Percentiles rank a stretch among this genome's conserved stretches.
Evolutionary conservation across 352 stramenopile genomes (phyloP).

Genomic region (Phytopythium oedochilum): DNA sequence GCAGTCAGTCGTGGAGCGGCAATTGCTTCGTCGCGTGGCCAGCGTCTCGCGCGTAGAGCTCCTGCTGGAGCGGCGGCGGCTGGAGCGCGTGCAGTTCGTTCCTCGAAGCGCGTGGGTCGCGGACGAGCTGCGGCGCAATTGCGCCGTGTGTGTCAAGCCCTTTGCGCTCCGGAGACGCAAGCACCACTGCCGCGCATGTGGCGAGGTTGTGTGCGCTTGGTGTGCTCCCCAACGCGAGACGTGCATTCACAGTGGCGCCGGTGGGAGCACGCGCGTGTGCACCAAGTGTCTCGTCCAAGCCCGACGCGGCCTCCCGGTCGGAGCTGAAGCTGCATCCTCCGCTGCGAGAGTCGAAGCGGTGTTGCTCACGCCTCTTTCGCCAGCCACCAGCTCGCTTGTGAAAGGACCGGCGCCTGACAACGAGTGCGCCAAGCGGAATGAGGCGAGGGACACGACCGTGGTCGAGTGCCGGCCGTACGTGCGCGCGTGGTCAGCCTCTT

Average conservation of each 20-base stretch:
- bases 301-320: slow-evolving; percentile 5
- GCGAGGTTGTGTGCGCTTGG: slow-evolving; percentile 66
- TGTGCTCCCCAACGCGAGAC: slow-evolving; percentile 48
- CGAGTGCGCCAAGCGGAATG: background rate
- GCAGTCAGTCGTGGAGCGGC: slow-evolving; percentile 30
- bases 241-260: background rate
- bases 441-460: background rate
- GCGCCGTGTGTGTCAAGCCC: slow-evolving; percentile 58
- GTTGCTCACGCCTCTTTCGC: background rate
- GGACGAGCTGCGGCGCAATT: slow-evolving; percentile 48
- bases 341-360: background rate
- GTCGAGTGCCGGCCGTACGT: background rate
- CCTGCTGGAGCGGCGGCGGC: slow-evolving; percentile 48
- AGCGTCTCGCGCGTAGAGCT: slow-evolving; percentile 41
- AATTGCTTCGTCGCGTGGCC: slow-evolving; percentile 43
- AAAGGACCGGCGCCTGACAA: background rate
- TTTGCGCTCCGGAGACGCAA: slow-evolving; percentile 59
- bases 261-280: slow-evolving; percentile 41
- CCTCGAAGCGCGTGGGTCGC: slow-evolving; percentile 47
- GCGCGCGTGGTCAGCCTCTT: slow-evolving; percentile 26
- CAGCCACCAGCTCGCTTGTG: background rate
- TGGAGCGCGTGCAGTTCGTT: slow-evolving; percentile 55
- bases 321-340: background rate
- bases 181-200: slow-evolving; percentile 70
- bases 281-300: slow-evolving; percentile 57